Evolutionary conservation across 495 filamentous ascomycete genomes (phyloP).

Genomic region (Podospora tetraspora): DNA sequence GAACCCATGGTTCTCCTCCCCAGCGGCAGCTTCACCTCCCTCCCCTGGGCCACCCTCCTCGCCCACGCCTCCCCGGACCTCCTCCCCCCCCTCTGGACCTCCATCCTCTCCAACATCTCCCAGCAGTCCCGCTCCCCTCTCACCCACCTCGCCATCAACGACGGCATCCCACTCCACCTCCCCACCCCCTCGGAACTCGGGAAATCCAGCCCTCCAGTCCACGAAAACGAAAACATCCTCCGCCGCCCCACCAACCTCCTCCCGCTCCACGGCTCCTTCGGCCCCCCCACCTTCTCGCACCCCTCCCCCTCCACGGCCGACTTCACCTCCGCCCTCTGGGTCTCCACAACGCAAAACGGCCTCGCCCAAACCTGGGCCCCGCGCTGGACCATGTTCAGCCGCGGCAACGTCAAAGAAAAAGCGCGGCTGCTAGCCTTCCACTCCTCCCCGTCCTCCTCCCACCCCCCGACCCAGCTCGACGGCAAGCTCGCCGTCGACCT

Average conservation of each 20-base stretch:
- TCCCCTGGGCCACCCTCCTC: conserved; percentile 46
- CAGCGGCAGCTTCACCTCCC: conserved; percentile 49
- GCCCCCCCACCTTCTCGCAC: conserved; percentile 29
- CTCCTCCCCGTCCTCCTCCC: too few relatives aligned
- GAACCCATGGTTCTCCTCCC: conserved; percentile 65
- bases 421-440: conserved; percentile 59
- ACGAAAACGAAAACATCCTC: conserved; percentile 51
- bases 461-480: neutral
- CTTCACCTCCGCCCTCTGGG: conserved; percentile 67
- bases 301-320: conserved; percentile 34
- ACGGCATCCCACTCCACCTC: conserved; percentile 56
- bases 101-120: conserved; percentile 48
- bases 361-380: conserved; percentile 86
- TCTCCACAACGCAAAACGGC: conserved; percentile 65
- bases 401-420: conserved; percentile 88
- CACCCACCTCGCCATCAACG: conserved; percentile 70
- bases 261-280: conserved; percentile 64
- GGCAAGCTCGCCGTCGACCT: conserved; percentile 62
- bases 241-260: conserved; percentile 59
- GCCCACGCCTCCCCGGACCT: conserved; percentile 1
- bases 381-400: conserved; percentile 82
- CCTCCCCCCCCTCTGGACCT: conserved; percentile 36
- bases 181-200: too few relatives aligned
- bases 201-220: neutral
- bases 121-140: conserved; percentile 31